Percentiles rank a stretch among this genome's conserved stretches.
Evolutionary conservation across 2,329 filamentous ascomycete species (phyloP).

Genomic region (Immersiporthe knoxdaviesiana): DNA sequence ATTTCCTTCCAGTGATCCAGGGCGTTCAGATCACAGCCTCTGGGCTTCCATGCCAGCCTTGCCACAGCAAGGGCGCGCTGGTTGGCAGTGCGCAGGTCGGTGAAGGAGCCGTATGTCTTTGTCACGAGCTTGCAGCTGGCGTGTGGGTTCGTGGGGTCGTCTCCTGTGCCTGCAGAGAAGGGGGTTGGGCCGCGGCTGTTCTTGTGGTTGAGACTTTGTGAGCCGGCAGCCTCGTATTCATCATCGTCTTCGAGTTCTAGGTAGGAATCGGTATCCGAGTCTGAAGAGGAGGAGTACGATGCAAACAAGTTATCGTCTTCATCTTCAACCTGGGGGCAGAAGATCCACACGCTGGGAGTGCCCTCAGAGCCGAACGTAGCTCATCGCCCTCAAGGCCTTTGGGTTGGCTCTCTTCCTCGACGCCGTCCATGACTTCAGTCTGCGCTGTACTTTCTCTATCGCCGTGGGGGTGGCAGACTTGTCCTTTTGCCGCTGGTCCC

Average conservation of each 20-base stretch:
- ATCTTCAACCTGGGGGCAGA: neutral
- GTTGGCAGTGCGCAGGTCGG: conserved; percentile 20
- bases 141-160: neutral
- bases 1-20: conserved; percentile 5
- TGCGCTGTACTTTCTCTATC: neutral
- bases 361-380: neutral
- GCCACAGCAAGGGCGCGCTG: conserved; percentile 16
- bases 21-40: neutral
- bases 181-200: neutral
- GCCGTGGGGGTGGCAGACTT: neutral
- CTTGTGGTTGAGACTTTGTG: neutral
- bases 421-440: neutral
- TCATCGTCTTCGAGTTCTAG: neutral
- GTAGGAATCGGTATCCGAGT: neutral
- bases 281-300: neutral
- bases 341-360: neutral
- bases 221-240: neutral
- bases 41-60: conserved; percentile 13
- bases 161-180: neutral
- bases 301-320: neutral
- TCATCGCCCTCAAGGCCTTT: conserved; percentile 4
- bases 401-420: neutral
- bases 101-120: conserved; percentile 11
- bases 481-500: conserved; percentile 1
- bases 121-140: conserved; percentile 5